phyloP scores from a whole-genome alignment of 225 moss, liverwort and hornwort genomes.

The Pseudisothecium myosuroides region DNA sequence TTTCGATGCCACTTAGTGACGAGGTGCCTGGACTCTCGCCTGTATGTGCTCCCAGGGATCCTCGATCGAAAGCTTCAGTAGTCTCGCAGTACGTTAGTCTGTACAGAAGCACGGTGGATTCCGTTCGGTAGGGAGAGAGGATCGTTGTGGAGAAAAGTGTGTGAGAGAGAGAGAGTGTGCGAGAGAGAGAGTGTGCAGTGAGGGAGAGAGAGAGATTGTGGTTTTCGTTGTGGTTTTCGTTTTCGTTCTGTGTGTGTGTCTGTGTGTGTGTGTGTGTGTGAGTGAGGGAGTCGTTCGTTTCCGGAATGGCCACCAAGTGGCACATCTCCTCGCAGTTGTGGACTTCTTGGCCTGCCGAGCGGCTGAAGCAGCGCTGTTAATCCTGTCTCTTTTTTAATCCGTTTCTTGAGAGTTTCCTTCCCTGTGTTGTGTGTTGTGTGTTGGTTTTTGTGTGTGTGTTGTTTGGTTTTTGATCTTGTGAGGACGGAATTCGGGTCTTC shows the following conservation, averaged over 20 bases:
- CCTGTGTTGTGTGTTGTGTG: background rate
- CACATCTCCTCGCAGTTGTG: constrained; percentile 23
- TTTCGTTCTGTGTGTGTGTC: too few species aligned
- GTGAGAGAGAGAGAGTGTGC: background rate
- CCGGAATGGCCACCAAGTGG: constrained; percentile 17
- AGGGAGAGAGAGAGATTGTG: background rate
- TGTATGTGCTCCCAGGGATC: background rate
- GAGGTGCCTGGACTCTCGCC: background rate
- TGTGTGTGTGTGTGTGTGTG: background rate
- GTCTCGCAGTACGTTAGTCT: background rate
- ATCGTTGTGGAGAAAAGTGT: background rate
- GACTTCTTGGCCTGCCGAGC: constrained; percentile 15
- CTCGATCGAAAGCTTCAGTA: background rate
- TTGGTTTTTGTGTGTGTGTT: background rate
- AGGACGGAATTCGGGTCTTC: background rate
- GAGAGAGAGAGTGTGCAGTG: background rate
- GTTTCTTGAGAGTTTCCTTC: background rate
- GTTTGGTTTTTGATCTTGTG: background rate
- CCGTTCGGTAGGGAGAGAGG: background rate
- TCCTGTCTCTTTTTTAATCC: too few species aligned
- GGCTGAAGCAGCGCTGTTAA: constrained; percentile 6
- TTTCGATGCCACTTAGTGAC: background rate
- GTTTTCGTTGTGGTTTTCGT: background rate
- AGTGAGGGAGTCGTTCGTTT: background rate
- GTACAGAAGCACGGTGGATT: too few species aligned